Conservation (phyloP, 1,284 basidiomycete genomes). For the Pholiota adiposa region DNA sequence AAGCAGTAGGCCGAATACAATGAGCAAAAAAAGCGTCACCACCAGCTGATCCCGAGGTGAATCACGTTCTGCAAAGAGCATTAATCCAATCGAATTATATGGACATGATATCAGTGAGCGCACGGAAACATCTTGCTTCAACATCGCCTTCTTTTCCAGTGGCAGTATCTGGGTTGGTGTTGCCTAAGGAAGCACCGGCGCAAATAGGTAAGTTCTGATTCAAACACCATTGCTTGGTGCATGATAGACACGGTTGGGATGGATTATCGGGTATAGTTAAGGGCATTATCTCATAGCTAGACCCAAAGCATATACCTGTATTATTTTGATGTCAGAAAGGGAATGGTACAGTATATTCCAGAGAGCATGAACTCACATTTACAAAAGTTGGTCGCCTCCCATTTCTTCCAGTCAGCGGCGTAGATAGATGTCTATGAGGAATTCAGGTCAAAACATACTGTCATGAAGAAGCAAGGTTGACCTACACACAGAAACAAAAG, state of each 20-base stretch:
- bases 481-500: conserved; percentile 27
- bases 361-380: conserved; percentile 58
- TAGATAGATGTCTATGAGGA: conserved; percentile 22
- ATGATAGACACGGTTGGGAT: conserved; percentile 87
- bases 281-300: conserved; percentile 87
- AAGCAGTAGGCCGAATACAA: conserved; percentile 82
- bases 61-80: conserved; percentile 53
- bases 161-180: conserved; percentile 88
- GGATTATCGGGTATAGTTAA: conserved; percentile 84
- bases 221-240: conserved; percentile 94
- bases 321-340: conserved; percentile 1
- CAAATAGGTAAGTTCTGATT: conserved; percentile 92
- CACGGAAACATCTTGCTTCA: conserved; percentile 94
- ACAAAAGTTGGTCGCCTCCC: conserved; percentile 84
- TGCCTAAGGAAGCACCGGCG: conserved; percentile 81
- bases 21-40: conserved; percentile 87
- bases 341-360: conserved; percentile 11
- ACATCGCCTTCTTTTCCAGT: conserved; percentile 97
- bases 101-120: conserved; percentile 37
- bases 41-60: conserved; percentile 91
- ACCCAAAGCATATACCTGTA: conserved; percentile 87
- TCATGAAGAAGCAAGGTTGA: neutral
- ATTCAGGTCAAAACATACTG: neutral
- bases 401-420: conserved; percentile 62
- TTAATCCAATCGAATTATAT: conserved; percentile 17